Percentiles rank a stretch among this genome's conserved stretches.
These are phyloP conservation scores for Coniella vitis DNA, from an alignment of 2,329 filamentous ascomycete genomes.

Conservation along the genomic window DNA sequence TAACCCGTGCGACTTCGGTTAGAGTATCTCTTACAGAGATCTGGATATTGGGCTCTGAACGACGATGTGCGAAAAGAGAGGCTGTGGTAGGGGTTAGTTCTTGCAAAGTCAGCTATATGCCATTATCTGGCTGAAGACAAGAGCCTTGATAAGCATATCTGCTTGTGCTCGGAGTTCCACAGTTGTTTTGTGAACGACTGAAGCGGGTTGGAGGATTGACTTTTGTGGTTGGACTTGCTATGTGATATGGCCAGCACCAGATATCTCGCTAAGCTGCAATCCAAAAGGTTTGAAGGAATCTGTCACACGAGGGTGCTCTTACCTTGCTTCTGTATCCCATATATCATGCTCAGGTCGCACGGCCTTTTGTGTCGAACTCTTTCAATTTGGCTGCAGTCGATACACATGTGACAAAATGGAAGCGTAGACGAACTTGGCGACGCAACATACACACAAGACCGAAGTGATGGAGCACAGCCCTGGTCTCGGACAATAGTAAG, in stretches of 20 bases:
- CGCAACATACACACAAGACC: neutral
- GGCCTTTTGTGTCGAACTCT: slow-evolving; percentile 3
- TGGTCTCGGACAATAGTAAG: neutral
- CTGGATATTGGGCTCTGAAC: no score
- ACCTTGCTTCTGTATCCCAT: slow-evolving; percentile 6
- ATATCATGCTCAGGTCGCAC: slow-evolving; percentile 6
- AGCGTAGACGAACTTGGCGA: neutral
- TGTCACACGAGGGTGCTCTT: slow-evolving; percentile 5
- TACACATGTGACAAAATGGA: neutral
- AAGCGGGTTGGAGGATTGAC: no score
- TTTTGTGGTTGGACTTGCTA: neutral
- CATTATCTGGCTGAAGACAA: no score
- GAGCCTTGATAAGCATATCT: no score
- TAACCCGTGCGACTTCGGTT: no score
- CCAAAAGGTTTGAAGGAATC: neutral
- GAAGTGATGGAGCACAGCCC: neutral
- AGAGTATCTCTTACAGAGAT: no score
- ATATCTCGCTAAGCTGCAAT: neutral
- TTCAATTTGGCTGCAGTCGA: neutral
- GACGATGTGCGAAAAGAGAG: no score
- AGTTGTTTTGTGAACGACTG: no score
- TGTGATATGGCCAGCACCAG: neutral
- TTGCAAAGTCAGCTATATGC: no score
- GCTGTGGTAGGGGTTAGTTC: no score
- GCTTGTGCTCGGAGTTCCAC: no score